A percentile compares a stretch with the other conserved stretches of the same genome.
phyloP scores from a whole-genome alignment of 805 yeast species.

The Metschnikowia lochheadii region DNA sequence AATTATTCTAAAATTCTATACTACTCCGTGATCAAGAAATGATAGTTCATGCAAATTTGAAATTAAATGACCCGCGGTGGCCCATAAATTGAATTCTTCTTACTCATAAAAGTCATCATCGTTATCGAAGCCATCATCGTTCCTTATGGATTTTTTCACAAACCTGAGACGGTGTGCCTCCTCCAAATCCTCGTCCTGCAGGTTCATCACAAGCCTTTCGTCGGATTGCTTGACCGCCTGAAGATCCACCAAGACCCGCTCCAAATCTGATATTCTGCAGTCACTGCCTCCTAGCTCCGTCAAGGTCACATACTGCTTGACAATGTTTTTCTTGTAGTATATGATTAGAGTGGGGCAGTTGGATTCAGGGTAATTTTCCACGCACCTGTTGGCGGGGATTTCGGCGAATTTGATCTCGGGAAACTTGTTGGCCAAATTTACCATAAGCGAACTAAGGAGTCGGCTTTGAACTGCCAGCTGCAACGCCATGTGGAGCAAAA shows the following conservation, averaged over 20 bases:
- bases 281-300: conserved; percentile 81
- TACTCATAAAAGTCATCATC: conserved; percentile 19
- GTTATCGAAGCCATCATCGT: conserved; percentile 21
- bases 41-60: neutral
- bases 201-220: conserved; percentile 58
- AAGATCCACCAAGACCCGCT: conserved; percentile 60
- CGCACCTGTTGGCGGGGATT: conserved; percentile 85
- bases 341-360: conserved; percentile 90
- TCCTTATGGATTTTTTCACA: conserved; percentile 54
- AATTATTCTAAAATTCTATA: too few species aligned
- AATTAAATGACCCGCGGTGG: neutral
- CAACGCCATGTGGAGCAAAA: conserved; percentile 72
- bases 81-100: neutral
- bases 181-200: conserved; percentile 47
- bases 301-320: conserved; percentile 77
- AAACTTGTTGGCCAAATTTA: conserved; percentile 58
- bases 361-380: conserved; percentile 84
- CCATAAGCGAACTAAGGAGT: conserved; percentile 56
- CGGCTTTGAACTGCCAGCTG: conserved; percentile 71
- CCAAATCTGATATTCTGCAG: conserved; percentile 66
- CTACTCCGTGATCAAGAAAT: too few species aligned
- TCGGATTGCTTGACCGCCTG: conserved; percentile 67
- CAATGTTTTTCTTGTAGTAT: conserved; percentile 72
- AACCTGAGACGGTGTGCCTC: conserved; percentile 52
- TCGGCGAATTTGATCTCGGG: conserved; percentile 87